Conservation (phyloP, 257 asterid genomes). For the Solanum virginianum region DNA sequence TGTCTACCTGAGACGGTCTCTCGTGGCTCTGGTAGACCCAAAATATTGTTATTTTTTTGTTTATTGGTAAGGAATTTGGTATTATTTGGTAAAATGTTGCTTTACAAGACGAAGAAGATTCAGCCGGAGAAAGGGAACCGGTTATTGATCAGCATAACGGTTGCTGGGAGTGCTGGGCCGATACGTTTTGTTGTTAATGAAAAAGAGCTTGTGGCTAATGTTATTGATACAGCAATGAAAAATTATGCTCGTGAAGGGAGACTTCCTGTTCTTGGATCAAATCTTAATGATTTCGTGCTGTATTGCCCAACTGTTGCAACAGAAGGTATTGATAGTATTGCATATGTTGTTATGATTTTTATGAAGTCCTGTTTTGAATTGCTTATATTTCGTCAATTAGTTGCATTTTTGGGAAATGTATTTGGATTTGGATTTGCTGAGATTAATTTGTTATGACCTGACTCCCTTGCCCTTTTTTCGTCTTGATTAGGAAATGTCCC, state of each 20-base stretch:
- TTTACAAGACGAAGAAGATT: conserved; percentile 23
- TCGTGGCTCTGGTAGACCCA: not conserved
- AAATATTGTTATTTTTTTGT: not conserved
- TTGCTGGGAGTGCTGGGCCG: conserved; percentile 36
- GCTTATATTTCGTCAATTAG: not conserved
- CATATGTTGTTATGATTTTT: too few relatives aligned
- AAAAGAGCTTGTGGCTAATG: conserved; percentile 18
- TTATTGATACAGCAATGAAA: conserved; percentile 21
- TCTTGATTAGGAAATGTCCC: too few relatives aligned
- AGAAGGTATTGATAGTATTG: conserved; percentile 5
- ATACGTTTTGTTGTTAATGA: conserved; percentile 27
- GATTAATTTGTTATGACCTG: not conserved
- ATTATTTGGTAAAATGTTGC: conserved; percentile 1
- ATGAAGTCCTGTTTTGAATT: not conserved
- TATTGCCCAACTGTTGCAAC: conserved; percentile 18
- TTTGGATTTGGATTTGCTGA: not conserved
- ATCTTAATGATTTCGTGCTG: conserved; percentile 12
- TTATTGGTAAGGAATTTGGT: not conserved
- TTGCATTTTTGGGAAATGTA: not conserved
- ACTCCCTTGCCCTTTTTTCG: not conserved
- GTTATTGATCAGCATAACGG: conserved; percentile 22
- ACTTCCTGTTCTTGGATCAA: conserved; percentile 24
- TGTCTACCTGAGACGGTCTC: not conserved
- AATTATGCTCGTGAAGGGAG: conserved; percentile 28
- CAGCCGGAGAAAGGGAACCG: conserved; percentile 17